Evolutionary conservation across 345 rosid genomes (phyloP), one percentile per base, ranked within the genome.

Genomic region (Garcia nutans): DNA sequence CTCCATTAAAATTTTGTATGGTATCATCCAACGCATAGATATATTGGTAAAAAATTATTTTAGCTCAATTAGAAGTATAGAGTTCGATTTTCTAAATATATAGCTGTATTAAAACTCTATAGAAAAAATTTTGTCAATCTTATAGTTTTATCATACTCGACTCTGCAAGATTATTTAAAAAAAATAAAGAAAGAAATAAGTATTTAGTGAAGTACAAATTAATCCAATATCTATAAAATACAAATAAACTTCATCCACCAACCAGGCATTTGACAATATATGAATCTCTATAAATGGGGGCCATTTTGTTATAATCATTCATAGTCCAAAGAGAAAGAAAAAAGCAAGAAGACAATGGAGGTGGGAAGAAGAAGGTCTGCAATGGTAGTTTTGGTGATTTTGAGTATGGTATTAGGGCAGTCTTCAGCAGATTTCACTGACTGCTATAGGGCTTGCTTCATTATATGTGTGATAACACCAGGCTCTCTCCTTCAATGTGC

Each of bases 401-500:
- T 81, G 77, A 71, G 79, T 19, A 13, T 82, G 61, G 33, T 79
- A 13, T 49, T 74, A 31, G 85, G 72, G 54, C 76, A 70, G 26
- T 58, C 68, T 1, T n/a, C 55, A 49, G 85, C 80, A 11, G 42
- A 50, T 63, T 86, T 86, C 68, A 7, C 37, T 42, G 58, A 42
- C 24, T 88, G 91, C 73, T 88, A 88, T 49, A 71, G 2, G 28
- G 9, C 24, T 23, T 88, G 89, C 79, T 83, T 81, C 70, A 13
- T 82, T 33, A 26, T 69, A 10, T 88, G 91, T 61, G 62, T 58
- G 16, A 47, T 84, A 19, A 69, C 42, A 1, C 80, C 82, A 0
- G 59, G 7, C 10, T 44, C 68, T 6, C 2, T 67, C 8, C 19
- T 22, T 20, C 16, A 42, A 1, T 88, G 91, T 70, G 73, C 77